Percentiles rank a stretch among this genome's conserved stretches.
These are phyloP conservation scores for Buddleja alternifolia DNA, from an alignment of 257 asterid species.

Conservation along the genomic window DNA sequence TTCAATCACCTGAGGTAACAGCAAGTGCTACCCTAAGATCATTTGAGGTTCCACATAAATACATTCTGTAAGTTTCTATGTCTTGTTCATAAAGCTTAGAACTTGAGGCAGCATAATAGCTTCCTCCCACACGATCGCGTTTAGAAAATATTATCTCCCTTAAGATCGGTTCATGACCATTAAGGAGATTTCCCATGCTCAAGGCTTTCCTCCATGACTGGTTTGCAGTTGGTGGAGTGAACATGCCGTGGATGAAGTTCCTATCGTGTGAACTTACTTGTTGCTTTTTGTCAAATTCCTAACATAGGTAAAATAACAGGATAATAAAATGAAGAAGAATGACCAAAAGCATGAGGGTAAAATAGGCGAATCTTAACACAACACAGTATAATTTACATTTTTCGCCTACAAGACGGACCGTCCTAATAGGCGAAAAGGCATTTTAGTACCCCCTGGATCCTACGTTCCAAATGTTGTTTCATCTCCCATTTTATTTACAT, in stretches of 20 bases:
- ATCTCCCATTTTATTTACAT: too few species aligned
- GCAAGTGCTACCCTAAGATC: slow-evolving; percentile 92
- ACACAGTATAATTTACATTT: too few species aligned
- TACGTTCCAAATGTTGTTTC: too few species aligned
- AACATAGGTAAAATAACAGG: neutral
- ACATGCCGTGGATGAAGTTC: slow-evolving; percentile 65
- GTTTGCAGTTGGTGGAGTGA: slow-evolving; percentile 80
- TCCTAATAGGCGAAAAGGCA: too few species aligned
- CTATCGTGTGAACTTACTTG: slow-evolving; percentile 56
- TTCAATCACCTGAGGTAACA: slow-evolving; percentile 85
- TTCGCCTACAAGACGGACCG: too few species aligned
- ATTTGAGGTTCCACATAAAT: slow-evolving; percentile 78
- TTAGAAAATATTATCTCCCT: slow-evolving; percentile 87
- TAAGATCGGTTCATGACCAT: slow-evolving; percentile 81
- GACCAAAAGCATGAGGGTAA: neutral
- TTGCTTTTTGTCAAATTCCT: slow-evolving; percentile 66
- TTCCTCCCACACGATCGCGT: slow-evolving; percentile 61
- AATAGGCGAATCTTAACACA: neutral
- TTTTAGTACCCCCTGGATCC: too few species aligned
- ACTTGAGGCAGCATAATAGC: slow-evolving; percentile 58
- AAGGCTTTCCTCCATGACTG: slow-evolving; percentile 97
- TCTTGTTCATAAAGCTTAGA: slow-evolving; percentile 52
- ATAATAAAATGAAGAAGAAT: neutral
- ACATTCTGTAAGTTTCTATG: slow-evolving; percentile 89
- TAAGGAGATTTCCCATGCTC: slow-evolving; percentile 96